phyloP scores from a whole-genome alignment of 2,329 filamentous ascomycete species.

The Plenodomus lindquistii region DNA sequence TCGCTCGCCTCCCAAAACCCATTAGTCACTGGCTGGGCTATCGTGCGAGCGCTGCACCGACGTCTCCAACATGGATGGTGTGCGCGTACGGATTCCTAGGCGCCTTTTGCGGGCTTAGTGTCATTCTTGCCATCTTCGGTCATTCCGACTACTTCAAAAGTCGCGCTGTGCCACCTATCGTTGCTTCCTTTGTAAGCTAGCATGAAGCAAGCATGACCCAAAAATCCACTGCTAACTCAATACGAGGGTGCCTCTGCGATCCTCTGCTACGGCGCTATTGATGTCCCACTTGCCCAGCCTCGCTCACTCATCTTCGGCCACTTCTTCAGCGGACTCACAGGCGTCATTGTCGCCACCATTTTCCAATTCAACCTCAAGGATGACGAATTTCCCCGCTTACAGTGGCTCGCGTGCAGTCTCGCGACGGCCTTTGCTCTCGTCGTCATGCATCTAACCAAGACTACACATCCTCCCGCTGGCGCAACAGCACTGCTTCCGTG shows the following conservation, averaged over 20 bases:
- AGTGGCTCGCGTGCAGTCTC: slow-evolving; percentile 51
- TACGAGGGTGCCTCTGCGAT: slow-evolving; percentile 50
- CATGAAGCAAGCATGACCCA: background rate
- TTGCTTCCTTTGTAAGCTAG: slow-evolving; percentile 46
- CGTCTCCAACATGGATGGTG: slow-evolving; percentile 36
- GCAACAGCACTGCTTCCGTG: slow-evolving; percentile 52
- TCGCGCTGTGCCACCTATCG: slow-evolving; percentile 47
- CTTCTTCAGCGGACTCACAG: slow-evolving; percentile 49
- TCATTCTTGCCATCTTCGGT: slow-evolving; percentile 47
- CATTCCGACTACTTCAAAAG: slow-evolving; percentile 45
- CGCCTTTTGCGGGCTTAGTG: slow-evolving; percentile 48
- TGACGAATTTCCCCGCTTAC: slow-evolving; percentile 31
- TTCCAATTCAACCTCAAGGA: slow-evolving; percentile 45
- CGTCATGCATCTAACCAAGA: slow-evolving; percentile 53
- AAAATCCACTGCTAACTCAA: slow-evolving; percentile 3
- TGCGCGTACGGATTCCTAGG: slow-evolving; percentile 50
- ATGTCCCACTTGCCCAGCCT: slow-evolving; percentile 52
- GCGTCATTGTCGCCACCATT: slow-evolving; percentile 50
- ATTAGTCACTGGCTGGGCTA: slow-evolving; percentile 68
- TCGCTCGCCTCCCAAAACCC: slow-evolving; percentile 60
- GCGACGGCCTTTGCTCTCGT: slow-evolving; percentile 48
- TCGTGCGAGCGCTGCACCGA: slow-evolving; percentile 33
- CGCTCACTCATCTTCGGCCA: slow-evolving; percentile 51
- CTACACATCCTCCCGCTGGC: slow-evolving; percentile 53
- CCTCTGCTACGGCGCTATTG: slow-evolving; percentile 52